Conservation (phyloP, 2,329 filamentous ascomycete species). For the Fusarium equiseti region DNA sequence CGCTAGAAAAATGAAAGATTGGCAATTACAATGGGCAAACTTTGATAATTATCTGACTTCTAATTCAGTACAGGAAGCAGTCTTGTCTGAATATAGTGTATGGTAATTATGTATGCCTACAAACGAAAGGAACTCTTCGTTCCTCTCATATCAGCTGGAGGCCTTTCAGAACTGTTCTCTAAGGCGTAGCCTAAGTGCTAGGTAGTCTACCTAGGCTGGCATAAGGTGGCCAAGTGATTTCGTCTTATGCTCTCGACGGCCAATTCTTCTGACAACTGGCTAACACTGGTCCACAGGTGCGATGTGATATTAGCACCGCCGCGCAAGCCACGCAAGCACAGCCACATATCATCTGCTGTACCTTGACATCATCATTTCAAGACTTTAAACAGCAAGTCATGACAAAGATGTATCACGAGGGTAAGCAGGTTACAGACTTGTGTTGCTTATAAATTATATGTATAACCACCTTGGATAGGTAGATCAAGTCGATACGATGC, state of each 20-base stretch:
- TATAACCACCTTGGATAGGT: neutral
- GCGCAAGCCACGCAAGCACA: slow-evolving; percentile 32
- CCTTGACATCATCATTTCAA: neutral
- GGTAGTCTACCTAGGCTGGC: no score
- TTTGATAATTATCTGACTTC: no score
- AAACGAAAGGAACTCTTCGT: neutral
- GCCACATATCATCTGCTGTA: slow-evolving; percentile 20
- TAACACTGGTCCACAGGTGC: neutral
- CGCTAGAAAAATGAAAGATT: neutral
- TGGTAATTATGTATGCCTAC: neutral
- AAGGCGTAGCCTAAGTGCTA: neutral
- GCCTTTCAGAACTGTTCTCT: neutral
- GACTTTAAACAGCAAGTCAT: neutral
- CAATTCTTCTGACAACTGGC: neutral
- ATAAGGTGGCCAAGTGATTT: neutral
- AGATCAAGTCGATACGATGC: neutral
- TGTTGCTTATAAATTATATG: neutral
- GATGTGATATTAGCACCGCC: slow-evolving; percentile 7
- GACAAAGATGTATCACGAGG: neutral
- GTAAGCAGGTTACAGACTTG: neutral
- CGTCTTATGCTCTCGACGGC: neutral
- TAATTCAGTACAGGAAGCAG: neutral
- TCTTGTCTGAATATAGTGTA: neutral
- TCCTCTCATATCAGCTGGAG: neutral
- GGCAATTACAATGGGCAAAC: neutral